These are phyloP conservation scores for Anisodus acutangulus DNA, from an alignment of 257 asterid genomes.

Conservation along the genomic window DNA sequence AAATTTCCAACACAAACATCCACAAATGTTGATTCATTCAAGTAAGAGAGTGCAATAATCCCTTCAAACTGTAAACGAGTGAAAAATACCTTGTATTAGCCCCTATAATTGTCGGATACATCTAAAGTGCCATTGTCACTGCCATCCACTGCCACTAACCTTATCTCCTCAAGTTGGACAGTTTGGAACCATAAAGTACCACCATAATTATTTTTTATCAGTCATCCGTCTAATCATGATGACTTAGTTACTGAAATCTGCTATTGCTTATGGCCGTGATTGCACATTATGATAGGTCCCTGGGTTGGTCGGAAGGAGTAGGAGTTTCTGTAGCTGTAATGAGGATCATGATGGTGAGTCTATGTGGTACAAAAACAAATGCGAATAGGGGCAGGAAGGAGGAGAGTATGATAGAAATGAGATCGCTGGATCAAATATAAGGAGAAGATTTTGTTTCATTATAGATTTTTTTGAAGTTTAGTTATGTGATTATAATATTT, in stretches of 20 bases:
- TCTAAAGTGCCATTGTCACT: not conserved
- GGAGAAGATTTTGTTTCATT: not conserved
- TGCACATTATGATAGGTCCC: not conserved
- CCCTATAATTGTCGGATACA: conserved; percentile 3
- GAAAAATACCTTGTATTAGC: not conserved
- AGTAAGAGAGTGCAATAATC: not conserved
- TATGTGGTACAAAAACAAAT: not conserved
- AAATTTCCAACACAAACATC: too few species aligned
- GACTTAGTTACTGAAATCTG: not conserved
- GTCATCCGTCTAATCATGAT: not conserved
- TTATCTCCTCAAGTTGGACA: not conserved
- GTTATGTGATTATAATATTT: not conserved
- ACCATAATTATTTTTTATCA: not conserved
- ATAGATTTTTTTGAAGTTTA: not conserved
- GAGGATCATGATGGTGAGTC: not conserved
- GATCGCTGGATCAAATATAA: not conserved
- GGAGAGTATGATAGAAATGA: not conserved
- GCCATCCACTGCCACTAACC: not conserved
- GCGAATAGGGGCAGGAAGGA: not conserved
- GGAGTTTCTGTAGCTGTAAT: not conserved
- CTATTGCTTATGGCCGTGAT: not conserved
- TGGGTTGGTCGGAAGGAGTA: not conserved
- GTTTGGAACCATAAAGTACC: conserved; percentile 2
- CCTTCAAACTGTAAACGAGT: not conserved
- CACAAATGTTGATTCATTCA: not conserved